A percentile compares a stretch with the other conserved stretches of the same genome.
Conservation (phyloP, 257 asterid genomes). For the Salvia miltiorrhiza region DNA sequence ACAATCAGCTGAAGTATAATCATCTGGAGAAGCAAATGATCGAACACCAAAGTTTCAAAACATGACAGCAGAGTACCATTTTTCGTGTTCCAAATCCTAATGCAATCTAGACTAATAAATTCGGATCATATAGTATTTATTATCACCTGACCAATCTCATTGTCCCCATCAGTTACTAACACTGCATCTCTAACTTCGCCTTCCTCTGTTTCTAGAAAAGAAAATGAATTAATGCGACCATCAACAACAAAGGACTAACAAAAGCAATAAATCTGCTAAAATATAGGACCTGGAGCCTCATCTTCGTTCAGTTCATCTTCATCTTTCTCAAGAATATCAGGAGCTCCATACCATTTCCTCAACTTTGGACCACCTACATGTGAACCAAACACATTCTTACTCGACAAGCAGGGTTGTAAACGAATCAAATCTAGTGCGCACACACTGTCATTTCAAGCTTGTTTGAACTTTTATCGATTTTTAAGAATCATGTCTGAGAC, state of each 20-base stretch:
- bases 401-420: background rate
- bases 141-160: conserved; percentile 91
- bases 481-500: background rate
- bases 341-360: conserved; percentile 98
- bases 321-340: conserved; percentile 61
- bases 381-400: background rate
- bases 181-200: conserved; percentile 81
- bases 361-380: conserved; percentile 91
- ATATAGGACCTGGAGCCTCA: conserved; percentile 49
- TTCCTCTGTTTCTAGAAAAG: conserved; percentile 45
- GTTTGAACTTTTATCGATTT: background rate
- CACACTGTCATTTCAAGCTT: background rate
- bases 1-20: conserved; percentile 75
- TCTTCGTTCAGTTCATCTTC: conserved; percentile 48
- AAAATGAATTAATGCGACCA: background rate
- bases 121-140: background rate
- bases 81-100: background rate
- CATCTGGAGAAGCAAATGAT: conserved; percentile 48
- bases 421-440: background rate
- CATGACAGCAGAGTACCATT: background rate
- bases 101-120: background rate
- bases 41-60: background rate
- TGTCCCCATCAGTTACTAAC: conserved; percentile 87
- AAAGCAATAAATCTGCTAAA: background rate
- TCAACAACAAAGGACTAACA: background rate